These are phyloP conservation scores for Warburgia ugandensis DNA, from an alignment of 164 flowering plant species.

Conservation along the genomic window DNA sequence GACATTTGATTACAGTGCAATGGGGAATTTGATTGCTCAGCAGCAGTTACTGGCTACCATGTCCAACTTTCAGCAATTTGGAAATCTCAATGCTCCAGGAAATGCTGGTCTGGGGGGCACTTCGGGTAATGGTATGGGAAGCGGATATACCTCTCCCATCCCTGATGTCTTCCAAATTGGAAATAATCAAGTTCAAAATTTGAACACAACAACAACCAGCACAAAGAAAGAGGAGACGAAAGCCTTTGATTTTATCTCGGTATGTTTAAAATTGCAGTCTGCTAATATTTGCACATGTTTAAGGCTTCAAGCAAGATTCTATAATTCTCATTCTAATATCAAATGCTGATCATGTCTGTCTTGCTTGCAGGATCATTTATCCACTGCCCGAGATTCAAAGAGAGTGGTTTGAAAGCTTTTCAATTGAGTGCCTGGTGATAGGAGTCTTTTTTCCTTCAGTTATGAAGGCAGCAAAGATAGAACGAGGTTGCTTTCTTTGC, in stretches of 20 bases:
- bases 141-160: constrained; percentile 46
- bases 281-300: background rate
- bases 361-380: constrained; percentile 66
- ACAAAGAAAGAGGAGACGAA: constrained; percentile 82
- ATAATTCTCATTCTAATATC: background rate
- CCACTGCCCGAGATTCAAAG: constrained; percentile 78
- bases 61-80: constrained; percentile 69
- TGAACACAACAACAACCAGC: constrained; percentile 35
- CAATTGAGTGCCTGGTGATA: too few species aligned
- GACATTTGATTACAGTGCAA: constrained; percentile 50
- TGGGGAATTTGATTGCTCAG: constrained; percentile 68
- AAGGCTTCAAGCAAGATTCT: background rate
- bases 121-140: constrained; percentile 27
- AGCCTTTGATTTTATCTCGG: constrained; percentile 93
- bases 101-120: constrained; percentile 24
- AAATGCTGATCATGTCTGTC: background rate
- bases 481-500: too few species aligned
- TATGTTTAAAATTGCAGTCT: background rate
- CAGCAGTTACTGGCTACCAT: constrained; percentile 76
- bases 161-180: constrained; percentile 76
- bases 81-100: constrained; percentile 36
- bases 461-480: too few species aligned
- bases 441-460: too few species aligned
- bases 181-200: constrained; percentile 34
- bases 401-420: constrained; percentile 44